Base-by-base conservation (phyloP, 1,139 yeast species). In the Wickerhamomyces sp. region DNA sequence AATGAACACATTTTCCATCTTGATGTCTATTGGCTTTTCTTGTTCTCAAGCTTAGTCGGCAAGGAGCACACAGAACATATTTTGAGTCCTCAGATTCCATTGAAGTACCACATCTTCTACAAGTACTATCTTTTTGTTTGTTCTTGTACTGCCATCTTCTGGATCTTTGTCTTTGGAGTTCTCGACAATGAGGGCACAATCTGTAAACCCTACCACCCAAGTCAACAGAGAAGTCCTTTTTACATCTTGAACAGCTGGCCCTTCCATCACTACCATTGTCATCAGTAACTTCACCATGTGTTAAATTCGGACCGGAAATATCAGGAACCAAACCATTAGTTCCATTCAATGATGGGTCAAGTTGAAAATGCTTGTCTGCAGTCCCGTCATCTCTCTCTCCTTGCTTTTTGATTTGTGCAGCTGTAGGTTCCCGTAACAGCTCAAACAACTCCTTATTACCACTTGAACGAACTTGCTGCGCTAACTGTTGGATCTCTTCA, bases 1-100 rank as follows among this genome's bases (percentile, higher is more conserved):
- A 80, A 53, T 80, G 86, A 8, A 79, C 82, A 60, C 87, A 80
- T 50, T 72, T 72, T 1, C 87, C 86, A 48, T 71, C 74, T 12
- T 78, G 77, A 7, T 78, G 81, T 30, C 87, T 61, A 44, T 67
- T 69, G 0, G 78, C 77, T 51, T 80, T 80, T 37, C 79, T 61
- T 5, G 71, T 64, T 42, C 85, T 64, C 32, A 79, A 62, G 37
- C 72, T 70, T 49, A 66, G 70, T 28, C 87, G 64, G 52, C 87
- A 80, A 27, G 65, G 66, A 3, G 79, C 77, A 60, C 87, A 80
- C 39, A 80, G 61, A 1, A 78, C 85, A 57, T 62, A 79, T 41
- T 67, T 66, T 37, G 69, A 72, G 31, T 68, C 69, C 19, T 76
- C 76, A 3, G 61, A 58, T 0, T 79, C 77, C 29, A 79, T 74